A percentile compares a stretch with the other conserved stretches of the same genome.
These are phyloP conservation scores for Epichloe brachyelytri DNA, from an alignment of 2,329 filamentous ascomycete genomes.

Conservation along the genomic window DNA sequence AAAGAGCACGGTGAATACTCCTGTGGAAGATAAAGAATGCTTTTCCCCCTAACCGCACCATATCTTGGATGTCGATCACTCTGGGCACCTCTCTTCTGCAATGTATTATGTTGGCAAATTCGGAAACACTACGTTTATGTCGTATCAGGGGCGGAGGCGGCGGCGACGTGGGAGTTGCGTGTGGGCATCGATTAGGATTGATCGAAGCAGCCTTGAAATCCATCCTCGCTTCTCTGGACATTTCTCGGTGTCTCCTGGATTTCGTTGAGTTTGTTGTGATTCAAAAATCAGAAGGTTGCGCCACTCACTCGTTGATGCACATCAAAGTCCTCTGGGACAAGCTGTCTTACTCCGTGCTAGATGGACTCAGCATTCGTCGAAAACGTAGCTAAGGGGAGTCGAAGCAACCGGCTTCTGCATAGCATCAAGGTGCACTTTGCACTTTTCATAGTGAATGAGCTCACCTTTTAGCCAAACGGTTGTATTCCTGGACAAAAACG, in stretches of 20 bases:
- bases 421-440: not conserved
- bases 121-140: slow-evolving; percentile 42
- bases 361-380: not conserved
- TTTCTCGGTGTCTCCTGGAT: slow-evolving; percentile 9
- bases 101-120: slow-evolving; percentile 35
- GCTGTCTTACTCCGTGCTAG: slow-evolving; percentile 39
- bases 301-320: slow-evolving; percentile 20
- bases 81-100: slow-evolving; percentile 32
- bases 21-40: slow-evolving; percentile 44
- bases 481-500: slow-evolving; percentile 44
- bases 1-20: slow-evolving; percentile 46
- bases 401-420: not conserved
- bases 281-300: not conserved
- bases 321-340: slow-evolving; percentile 25
- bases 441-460: not conserved
- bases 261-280: not conserved
- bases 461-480: slow-evolving; percentile 46
- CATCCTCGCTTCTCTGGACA: slow-evolving; percentile 22
- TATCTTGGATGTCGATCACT: slow-evolving; percentile 39
- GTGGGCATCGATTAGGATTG: slow-evolving; percentile 9
- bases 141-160: slow-evolving; percentile 10
- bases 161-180: slow-evolving; percentile 4
- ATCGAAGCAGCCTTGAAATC: slow-evolving; percentile 24
- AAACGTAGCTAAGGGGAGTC: not conserved
- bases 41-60: slow-evolving; percentile 51